Evolutionary conservation across 805 yeast genomes (phyloP).

Genomic region (Clavispora carvajalis): DNA sequence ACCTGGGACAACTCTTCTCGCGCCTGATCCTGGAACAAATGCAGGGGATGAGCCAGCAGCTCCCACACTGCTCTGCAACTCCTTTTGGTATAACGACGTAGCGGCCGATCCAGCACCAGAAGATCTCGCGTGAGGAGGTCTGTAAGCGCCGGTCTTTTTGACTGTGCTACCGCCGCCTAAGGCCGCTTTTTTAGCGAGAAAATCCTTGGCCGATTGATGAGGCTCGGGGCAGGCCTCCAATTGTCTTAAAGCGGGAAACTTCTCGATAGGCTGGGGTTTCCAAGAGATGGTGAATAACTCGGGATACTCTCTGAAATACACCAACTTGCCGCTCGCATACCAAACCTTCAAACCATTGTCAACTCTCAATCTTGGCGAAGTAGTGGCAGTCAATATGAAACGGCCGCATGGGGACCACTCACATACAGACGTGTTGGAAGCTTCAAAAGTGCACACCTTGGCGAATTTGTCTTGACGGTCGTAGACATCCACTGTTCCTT

Average conservation of each 20-base stretch:
- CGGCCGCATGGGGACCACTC: slow-evolving; percentile 98
- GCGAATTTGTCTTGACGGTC: slow-evolving; percentile 84
- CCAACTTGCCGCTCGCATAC: slow-evolving; percentile 83
- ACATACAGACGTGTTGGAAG: slow-evolving; percentile 92
- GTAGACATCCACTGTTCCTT: slow-evolving; percentile 91
- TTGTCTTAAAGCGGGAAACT: slow-evolving; percentile 50
- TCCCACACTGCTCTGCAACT: slow-evolving; percentile 26
- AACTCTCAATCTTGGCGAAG: slow-evolving; percentile 93
- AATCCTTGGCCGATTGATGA: slow-evolving; percentile 66
- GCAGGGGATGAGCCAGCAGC: slow-evolving; percentile 19
- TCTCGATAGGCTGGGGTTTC: slow-evolving; percentile 60
- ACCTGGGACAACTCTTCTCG: slow-evolving; percentile 49
- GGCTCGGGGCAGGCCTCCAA: slow-evolving; percentile 58
- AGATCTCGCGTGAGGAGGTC: slow-evolving; percentile 92
- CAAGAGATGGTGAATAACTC: slow-evolving; percentile 81
- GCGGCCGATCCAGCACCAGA: slow-evolving; percentile 29
- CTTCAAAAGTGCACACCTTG: slow-evolving; percentile 78
- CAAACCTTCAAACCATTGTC: slow-evolving; percentile 93
- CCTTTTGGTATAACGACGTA: slow-evolving; percentile 56
- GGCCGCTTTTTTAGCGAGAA: slow-evolving; percentile 38
- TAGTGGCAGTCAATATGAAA: slow-evolving; percentile 89
- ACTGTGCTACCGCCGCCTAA: slow-evolving; percentile 27
- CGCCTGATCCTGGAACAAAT: slow-evolving; percentile 20
- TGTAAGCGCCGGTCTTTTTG: slow-evolving; percentile 78
- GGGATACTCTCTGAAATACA: slow-evolving; percentile 70